Conservation (phyloP, 2,329 filamentous ascomycete genomes). For the Venturia aucupariae region DNA sequence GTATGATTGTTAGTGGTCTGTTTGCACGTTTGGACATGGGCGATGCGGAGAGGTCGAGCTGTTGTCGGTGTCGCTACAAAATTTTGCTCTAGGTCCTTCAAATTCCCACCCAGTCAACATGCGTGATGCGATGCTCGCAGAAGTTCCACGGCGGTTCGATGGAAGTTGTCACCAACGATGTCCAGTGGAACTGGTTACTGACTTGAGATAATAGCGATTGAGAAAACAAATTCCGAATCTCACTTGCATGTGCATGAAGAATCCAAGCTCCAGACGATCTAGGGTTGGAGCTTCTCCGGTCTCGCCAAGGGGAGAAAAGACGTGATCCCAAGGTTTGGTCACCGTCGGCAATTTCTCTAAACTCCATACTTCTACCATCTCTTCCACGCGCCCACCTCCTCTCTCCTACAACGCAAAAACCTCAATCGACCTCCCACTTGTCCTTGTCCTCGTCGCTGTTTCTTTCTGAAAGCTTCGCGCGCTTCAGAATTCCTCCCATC, state of each 20-base stretch:
- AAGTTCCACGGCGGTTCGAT: not conserved
- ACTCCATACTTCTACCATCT: not conserved
- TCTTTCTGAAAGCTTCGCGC: not conserved
- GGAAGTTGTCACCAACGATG: not conserved
- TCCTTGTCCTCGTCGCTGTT: not conserved
- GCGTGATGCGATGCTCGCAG: not conserved
- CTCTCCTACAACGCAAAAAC: not conserved
- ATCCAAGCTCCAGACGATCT: not conserved
- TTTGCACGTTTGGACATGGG: conserved; percentile 10
- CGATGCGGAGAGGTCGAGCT: not conserved
- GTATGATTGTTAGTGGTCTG: conserved; percentile 5
- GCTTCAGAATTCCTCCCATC: not conserved
- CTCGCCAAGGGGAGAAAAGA: not conserved
- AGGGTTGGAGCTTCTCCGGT: not conserved
- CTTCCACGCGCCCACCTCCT: not conserved
- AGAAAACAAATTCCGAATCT: not conserved
- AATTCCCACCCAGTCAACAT: not conserved
- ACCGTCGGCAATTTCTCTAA: too few species aligned
- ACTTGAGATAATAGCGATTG: not conserved
- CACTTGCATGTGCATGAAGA: not conserved
- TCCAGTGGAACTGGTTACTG: not conserved
- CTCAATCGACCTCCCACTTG: not conserved
- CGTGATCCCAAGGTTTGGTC: not conserved
- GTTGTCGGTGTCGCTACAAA: not conserved
- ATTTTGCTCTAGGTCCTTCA: not conserved